These are phyloP conservation scores for Dioszegia aurantiaca DNA, from an alignment of 768 basidiomycete species.

Conservation along the genomic window DNA sequence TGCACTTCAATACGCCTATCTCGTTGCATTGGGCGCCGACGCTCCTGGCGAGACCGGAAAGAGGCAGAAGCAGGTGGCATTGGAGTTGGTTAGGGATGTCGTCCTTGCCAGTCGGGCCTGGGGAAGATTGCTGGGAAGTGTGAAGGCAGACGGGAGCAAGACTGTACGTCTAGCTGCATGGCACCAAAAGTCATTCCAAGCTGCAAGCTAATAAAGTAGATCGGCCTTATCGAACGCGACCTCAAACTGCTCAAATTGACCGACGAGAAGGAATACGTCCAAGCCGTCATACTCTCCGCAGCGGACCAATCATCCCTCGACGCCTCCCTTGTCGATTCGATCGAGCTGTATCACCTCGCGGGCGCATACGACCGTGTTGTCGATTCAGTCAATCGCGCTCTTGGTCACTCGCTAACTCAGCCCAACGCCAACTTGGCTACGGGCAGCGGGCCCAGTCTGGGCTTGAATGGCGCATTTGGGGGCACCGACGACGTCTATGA, in stretches of 20 bases:
- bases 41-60: slow-evolving; percentile 65
- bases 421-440: not conserved
- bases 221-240: slow-evolving; percentile 81
- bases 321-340: slow-evolving; percentile 79
- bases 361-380: slow-evolving; percentile 86
- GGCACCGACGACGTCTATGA: slow-evolving; percentile 61
- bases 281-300: slow-evolving; percentile 75
- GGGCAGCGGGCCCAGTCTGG: slow-evolving; percentile 51
- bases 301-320: slow-evolving; percentile 79
- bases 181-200: no score
- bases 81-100: slow-evolving; percentile 54
- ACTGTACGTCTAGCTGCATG: slow-evolving; percentile 59
- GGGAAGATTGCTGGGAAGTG: slow-evolving; percentile 92
- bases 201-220: slow-evolving; percentile 55
- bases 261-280: slow-evolving; percentile 68
- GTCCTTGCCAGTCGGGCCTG: slow-evolving; percentile 58
- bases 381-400: slow-evolving; percentile 76
- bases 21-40: slow-evolving; percentile 73
- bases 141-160: slow-evolving; percentile 82
- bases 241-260: slow-evolving; percentile 69
- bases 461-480: slow-evolving; percentile 50
- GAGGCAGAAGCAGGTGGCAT: slow-evolving; percentile 68
- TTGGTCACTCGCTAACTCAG: slow-evolving; percentile 76
- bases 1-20: slow-evolving; percentile 91
- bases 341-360: slow-evolving; percentile 92